Conservation (phyloP, 2,329 filamentous ascomycete genomes). For the Ustulina deusta region DNA sequence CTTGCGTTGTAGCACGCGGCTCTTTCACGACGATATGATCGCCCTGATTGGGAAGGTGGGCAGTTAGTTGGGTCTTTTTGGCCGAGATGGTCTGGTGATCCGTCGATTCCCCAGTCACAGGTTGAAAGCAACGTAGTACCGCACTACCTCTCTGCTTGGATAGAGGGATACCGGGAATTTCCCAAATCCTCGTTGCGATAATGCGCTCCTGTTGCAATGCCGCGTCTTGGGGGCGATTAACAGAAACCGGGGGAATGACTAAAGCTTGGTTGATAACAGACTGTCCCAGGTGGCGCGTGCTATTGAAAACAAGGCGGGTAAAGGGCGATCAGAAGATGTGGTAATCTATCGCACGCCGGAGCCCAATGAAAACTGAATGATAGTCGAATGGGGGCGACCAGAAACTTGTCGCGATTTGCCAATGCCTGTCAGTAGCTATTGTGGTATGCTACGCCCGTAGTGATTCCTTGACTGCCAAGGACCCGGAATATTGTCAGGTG, state of each 20-base stretch:
- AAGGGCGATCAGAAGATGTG: constrained; percentile 41
- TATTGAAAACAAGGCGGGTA: constrained; percentile 38
- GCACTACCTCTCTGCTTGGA: constrained; percentile 31
- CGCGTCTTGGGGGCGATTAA: constrained; percentile 6
- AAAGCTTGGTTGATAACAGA: constrained; percentile 14
- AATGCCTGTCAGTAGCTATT: constrained; percentile 6
- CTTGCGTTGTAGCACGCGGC: constrained; percentile 37
- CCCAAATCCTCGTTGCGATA: constrained; percentile 24
- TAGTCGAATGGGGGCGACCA: constrained; percentile 16
- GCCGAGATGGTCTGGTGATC: constrained; percentile 48
- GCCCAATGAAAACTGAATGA: constrained; percentile 36
- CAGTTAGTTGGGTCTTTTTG: constrained; percentile 34
- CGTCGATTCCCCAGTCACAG: constrained; percentile 38
- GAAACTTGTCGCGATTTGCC: constrained; percentile 37
- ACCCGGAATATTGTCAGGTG: constrained; percentile 14
- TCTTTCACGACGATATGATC: constrained; percentile 46
- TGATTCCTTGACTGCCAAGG: constrained; percentile 33
- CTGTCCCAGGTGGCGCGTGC: constrained; percentile 15
- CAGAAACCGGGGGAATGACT: constrained; percentile 3
- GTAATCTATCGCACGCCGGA: constrained; percentile 28
- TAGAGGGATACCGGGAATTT: constrained; percentile 29
- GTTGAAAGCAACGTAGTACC: constrained; percentile 46
- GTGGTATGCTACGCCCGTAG: constrained; percentile 23
- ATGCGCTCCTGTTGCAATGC: constrained; percentile 29
- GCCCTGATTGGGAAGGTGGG: constrained; percentile 52